Evolutionary conservation across 75 land plant genomes (phyloP).

Genomic region (Cunninghamia lanceolata): DNA sequence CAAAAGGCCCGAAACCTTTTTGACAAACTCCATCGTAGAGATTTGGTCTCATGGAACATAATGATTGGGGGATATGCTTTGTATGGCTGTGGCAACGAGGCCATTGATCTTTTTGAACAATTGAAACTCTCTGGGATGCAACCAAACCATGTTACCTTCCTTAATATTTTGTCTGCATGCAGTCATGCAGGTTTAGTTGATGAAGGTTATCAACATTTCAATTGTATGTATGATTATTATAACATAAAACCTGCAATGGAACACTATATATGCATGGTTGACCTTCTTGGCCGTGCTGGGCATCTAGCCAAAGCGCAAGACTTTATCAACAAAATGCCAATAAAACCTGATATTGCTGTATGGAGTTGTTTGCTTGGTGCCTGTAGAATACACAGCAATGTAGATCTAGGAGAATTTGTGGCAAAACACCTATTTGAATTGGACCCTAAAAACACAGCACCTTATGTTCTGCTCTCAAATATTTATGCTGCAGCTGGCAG

Average conservation of each 20-base stretch:
- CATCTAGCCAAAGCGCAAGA: conserved; percentile 6
- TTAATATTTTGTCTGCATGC: conserved; percentile 11
- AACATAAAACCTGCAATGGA: conserved; percentile 12
- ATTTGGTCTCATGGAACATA: neutral
- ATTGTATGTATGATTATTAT: neutral
- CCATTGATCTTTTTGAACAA: conserved; percentile 9
- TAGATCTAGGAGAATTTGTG: conserved; percentile 7
- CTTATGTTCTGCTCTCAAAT: conserved; percentile 21
- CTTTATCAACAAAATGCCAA: conserved; percentile 7
- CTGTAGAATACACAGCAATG: conserved; percentile 4
- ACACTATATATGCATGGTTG: conserved; percentile 14
- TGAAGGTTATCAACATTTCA: neutral
- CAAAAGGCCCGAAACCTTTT: neutral
- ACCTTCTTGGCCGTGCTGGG: conserved; percentile 16
- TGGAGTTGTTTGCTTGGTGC: conserved; percentile 15
- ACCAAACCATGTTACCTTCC: conserved; percentile 12
- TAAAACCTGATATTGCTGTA: conserved; percentile 8
- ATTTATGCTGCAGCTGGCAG: conserved; percentile 17
- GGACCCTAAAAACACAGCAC: conserved; percentile 7
- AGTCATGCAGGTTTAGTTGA: conserved; percentile 8
- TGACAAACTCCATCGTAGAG: neutral
- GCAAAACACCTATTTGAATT: conserved; percentile 11
- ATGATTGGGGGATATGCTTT: conserved; percentile 11
- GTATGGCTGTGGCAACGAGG: conserved; percentile 7
- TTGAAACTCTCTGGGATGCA: neutral